Evolutionary conservation across 371 early-diverging fungal species (phyloP).

Genomic region (Syncephalastrum sp.): DNA sequence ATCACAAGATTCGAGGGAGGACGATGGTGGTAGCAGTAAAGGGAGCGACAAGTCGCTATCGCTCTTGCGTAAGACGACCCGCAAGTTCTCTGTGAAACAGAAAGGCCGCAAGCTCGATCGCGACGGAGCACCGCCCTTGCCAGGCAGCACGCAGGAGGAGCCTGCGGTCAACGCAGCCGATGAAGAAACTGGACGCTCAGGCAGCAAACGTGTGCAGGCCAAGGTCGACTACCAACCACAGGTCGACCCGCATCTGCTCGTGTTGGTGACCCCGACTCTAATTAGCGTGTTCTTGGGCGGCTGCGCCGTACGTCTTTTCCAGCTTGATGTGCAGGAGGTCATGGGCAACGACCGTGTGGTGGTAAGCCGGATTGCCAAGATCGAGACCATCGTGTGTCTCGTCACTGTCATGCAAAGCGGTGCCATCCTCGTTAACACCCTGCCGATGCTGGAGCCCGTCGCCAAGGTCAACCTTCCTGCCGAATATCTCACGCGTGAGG

Average conservation of each 20-base stretch:
- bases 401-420: slow-evolving; percentile 25
- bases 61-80: slow-evolving; percentile 13
- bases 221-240: slow-evolving; percentile 29
- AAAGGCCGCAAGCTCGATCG: too few relatives aligned
- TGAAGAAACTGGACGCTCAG: too few relatives aligned
- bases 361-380: too few relatives aligned
- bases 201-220: background rate
- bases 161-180: too few relatives aligned
- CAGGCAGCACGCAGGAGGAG: too few relatives aligned
- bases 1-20: slow-evolving; percentile 9
- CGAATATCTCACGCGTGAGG: slow-evolving; percentile 18
- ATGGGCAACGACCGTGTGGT: too few relatives aligned
- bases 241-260: slow-evolving; percentile 35
- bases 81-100: slow-evolving; percentile 7
- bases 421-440: slow-evolving; percentile 20
- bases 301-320: slow-evolving; percentile 31
- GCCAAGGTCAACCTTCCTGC: slow-evolving; percentile 9
- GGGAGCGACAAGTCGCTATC: slow-evolving; percentile 6
- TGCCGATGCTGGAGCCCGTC: slow-evolving; percentile 29
- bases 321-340: slow-evolving; percentile 7
- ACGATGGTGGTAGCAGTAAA: slow-evolving; percentile 4
- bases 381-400: slow-evolving; percentile 13
- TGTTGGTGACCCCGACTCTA: slow-evolving; percentile 16
- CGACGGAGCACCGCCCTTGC: too few relatives aligned
- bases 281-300: slow-evolving; percentile 26